These are phyloP conservation scores for Oryza australiensis DNA, from an alignment of 176 grass and related monocot genomes.

Conservation along the genomic window DNA sequence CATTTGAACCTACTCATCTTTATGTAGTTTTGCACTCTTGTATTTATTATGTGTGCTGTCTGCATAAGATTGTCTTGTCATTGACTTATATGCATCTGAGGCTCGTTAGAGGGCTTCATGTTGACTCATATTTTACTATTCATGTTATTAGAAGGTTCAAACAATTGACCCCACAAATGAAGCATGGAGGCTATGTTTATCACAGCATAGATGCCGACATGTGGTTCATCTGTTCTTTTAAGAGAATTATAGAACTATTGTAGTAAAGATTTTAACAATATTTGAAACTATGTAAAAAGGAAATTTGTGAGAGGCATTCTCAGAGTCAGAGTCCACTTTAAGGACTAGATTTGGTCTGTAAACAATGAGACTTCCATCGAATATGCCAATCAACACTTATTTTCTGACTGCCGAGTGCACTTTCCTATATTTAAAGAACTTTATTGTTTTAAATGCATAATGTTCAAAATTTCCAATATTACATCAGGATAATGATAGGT, in stretches of 20 bases:
- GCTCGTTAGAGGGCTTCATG: not conserved
- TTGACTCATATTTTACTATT: not conserved
- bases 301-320: not conserved
- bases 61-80: not conserved
- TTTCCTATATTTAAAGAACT: not conserved
- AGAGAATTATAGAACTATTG: not conserved
- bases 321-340: not conserved
- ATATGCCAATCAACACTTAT: not conserved
- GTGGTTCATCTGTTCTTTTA: too few relatives aligned
- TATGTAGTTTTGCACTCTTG: too few relatives aligned
- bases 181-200: conserved; percentile 9
- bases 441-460: not conserved
- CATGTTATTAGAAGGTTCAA: conserved; percentile 1
- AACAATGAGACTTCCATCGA: not conserved
- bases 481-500: not conserved
- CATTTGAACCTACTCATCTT: not conserved
- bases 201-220: not conserved
- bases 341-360: not conserved
- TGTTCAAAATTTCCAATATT: not conserved
- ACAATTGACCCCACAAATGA: not conserved
- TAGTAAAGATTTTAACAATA: not conserved
- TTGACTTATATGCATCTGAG: not conserved
- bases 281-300: not conserved
- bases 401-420: not conserved
- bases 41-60: conserved; percentile 1